These are phyloP conservation scores for Larix kaempferi DNA, from an alignment of 75 land plant species.

Conservation along the genomic window DNA sequence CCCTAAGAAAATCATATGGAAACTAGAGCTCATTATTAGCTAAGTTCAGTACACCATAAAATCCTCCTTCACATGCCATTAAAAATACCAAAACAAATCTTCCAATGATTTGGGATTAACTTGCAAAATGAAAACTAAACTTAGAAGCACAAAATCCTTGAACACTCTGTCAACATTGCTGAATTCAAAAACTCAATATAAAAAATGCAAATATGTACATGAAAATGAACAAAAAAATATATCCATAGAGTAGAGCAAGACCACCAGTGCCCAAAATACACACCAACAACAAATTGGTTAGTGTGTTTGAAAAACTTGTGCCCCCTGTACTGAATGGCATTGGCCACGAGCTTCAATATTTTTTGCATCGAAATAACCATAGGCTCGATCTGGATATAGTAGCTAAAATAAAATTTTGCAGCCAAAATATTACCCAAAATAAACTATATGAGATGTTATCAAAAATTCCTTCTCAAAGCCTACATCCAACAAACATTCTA, in stretches of 20 bases:
- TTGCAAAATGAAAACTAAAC: too few species aligned
- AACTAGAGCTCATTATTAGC: too few species aligned
- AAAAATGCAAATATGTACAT: too few species aligned
- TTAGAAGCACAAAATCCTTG: too few species aligned
- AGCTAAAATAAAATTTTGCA: constrained; percentile 66
- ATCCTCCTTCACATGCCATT: too few species aligned
- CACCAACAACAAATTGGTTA: constrained; percentile 61
- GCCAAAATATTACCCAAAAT: constrained; percentile 69
- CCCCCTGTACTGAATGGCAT: constrained; percentile 41
- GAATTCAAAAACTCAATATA: too few species aligned
- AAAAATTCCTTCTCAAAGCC: constrained; percentile 69
- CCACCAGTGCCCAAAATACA: constrained; percentile 67
- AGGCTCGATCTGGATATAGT: constrained; percentile 75
- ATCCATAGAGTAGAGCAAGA: constrained; percentile 91
- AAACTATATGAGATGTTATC: constrained; percentile 60
- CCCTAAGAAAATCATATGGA: too few species aligned
- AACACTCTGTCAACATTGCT: too few species aligned
- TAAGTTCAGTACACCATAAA: too few species aligned
- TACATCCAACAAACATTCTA: constrained; percentile 67
- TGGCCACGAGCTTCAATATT: constrained; percentile 12
- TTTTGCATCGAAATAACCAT: constrained; percentile 52
- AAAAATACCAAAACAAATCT: too few species aligned
- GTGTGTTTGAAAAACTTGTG: constrained; percentile 46
- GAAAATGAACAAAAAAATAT: too few species aligned
- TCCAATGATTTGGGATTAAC: too few species aligned